Conservation (phyloP, 2,329 filamentous ascomycete genomes). For the Ophiosphaerella korrae region DNA sequence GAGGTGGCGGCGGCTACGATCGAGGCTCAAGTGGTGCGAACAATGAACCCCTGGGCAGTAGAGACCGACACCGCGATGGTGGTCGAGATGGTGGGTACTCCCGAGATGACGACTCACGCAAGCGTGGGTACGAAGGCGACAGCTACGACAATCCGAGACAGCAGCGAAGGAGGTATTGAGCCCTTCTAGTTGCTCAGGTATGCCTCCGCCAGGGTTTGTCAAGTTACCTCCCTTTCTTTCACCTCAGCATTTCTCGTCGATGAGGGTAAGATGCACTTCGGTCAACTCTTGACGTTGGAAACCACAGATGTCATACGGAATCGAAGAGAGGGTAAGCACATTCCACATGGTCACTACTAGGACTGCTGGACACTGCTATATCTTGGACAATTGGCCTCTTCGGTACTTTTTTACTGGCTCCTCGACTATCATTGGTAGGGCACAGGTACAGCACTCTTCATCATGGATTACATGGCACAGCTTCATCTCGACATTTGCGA, state of each 20-base stretch:
- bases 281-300: conserved; percentile 22
- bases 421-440: neutral
- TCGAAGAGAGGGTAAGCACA: conserved; percentile 32
- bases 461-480: neutral
- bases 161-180: conserved; percentile 64
- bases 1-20: conserved; percentile 24
- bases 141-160: conserved; percentile 75
- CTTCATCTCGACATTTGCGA: neutral
- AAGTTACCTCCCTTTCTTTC: conserved; percentile 43
- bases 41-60: conserved; percentile 76
- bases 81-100: conserved; percentile 31
- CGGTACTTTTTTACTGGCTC: neutral
- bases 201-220: conserved; percentile 44
- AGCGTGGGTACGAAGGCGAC: conserved; percentile 68
- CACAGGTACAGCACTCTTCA: neutral
- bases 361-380: neutral
- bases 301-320: conserved; percentile 17
- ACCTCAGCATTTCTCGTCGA: conserved; percentile 37
- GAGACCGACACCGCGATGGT: conserved; percentile 53
- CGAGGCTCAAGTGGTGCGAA: conserved; percentile 72
- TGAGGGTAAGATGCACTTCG: conserved; percentile 42
- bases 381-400: neutral
- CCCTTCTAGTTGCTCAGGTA: conserved; percentile 19
- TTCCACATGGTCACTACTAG: neutral
- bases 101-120: conserved; percentile 50